Conservation (phyloP, 2,329 filamentous ascomycete species). For the Hypoxylon sp. region DNA sequence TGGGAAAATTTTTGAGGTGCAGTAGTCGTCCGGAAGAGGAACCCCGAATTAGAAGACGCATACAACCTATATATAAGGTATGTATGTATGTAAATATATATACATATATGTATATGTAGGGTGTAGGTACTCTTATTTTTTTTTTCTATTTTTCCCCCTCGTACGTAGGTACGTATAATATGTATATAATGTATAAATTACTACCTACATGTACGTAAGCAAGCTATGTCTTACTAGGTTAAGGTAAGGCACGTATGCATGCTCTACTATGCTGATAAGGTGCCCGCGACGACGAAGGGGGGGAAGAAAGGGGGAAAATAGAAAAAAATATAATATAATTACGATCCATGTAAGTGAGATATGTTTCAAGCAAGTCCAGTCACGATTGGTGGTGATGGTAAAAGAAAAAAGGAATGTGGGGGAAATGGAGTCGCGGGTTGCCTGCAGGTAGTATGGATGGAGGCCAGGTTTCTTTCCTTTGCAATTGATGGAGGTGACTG, state of each 20-base stretch:
- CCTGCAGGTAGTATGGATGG: not conserved
- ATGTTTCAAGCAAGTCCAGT: conserved; percentile 22
- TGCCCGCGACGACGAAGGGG: not conserved
- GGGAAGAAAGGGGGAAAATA: not conserved
- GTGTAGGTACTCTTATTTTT: conserved; percentile 13
- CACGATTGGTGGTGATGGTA: conserved; percentile 16
- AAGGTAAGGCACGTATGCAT: conserved; percentile 31
- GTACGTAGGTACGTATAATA: not conserved
- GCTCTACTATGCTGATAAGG: conserved; percentile 1
- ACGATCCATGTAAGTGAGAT: conserved; percentile 23
- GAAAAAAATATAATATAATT: not conserved
- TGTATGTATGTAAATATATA: conserved; percentile 11
- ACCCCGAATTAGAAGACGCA: conserved; percentile 33
- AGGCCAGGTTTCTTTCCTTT: not conserved
- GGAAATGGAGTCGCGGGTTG: conserved; percentile 25
- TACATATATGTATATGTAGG: conserved; percentile 9
- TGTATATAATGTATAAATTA: not conserved
- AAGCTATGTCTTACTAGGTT: conserved; percentile 30
- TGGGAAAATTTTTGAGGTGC: conserved; percentile 36
- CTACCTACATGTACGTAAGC: conserved; percentile 1
- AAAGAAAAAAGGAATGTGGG: conserved; percentile 31
- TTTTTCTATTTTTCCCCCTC: too few relatives aligned
- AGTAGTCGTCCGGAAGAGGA: conserved; percentile 37
- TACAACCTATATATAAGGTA: conserved; percentile 15
- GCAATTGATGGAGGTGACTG: too few relatives aligned